Evolutionary conservation across 306 rosid species (phyloP).

Genomic region (Vicia villosa): DNA sequence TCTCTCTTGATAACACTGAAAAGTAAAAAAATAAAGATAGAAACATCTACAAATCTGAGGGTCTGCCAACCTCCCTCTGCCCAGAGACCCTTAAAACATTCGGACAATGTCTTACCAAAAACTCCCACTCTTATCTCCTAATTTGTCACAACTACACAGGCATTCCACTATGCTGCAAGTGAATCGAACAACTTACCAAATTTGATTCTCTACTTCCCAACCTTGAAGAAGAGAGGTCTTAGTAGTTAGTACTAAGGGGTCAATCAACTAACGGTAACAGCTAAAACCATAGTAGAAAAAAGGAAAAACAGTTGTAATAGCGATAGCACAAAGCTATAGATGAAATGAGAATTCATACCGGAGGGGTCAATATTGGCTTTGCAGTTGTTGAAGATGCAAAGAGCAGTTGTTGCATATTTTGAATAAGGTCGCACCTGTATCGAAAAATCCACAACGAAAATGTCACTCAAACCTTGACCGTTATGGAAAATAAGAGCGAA

Average conservation of each 20-base stretch:
- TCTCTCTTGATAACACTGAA: not conserved
- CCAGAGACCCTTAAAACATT: not conserved
- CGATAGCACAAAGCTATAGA: too few species aligned
- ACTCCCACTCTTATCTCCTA: conserved; percentile 3
- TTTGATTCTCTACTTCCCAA: conserved; percentile 18
- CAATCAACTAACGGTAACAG: conserved; percentile 5
- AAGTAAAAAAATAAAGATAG: conserved; percentile 13
- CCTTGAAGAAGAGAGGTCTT: not conserved
- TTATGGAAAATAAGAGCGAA: not conserved
- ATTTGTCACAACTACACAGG: not conserved
- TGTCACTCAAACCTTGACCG: conserved; percentile 8
- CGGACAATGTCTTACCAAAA: not conserved
- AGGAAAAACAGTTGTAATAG: conserved; percentile 11
- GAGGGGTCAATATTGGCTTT: conserved; percentile 90
- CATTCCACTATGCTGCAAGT: conserved; percentile 1
- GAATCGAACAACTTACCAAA: not conserved
- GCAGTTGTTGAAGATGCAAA: conserved; percentile 99
- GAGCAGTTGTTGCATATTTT: conserved; percentile 89
- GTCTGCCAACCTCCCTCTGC: not conserved
- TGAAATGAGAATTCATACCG: conserved; percentile 54
- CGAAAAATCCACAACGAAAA: conserved; percentile 16
- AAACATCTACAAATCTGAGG: conserved; percentile 10
- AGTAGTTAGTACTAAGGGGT: conserved; percentile 11
- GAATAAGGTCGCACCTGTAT: conserved; percentile 85
- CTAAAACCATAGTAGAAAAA: conserved; percentile 1